phyloP scores from a whole-genome alignment of 768 basidiomycete species.

The Solioccasus polychromus region DNA sequence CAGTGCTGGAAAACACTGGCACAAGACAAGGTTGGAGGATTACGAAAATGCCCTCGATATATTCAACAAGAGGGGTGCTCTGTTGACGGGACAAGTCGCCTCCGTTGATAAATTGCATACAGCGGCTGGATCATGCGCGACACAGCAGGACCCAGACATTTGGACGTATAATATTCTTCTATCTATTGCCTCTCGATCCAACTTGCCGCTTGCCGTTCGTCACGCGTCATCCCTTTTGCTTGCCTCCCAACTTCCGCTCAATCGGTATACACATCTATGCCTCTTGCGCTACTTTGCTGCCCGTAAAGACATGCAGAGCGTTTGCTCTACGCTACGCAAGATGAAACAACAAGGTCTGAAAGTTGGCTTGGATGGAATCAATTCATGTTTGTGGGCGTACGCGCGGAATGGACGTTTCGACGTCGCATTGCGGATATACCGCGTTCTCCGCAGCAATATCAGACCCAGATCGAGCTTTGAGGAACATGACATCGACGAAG shows the following conservation, averaged over 20 bases:
- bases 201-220: conserved; percentile 39
- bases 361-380: conserved; percentile 64
- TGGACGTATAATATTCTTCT: conserved; percentile 69
- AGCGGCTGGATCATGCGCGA: neutral
- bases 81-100: conserved; percentile 12
- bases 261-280: conserved; percentile 59
- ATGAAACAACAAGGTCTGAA: conserved; percentile 51
- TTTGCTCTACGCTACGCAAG: conserved; percentile 53
- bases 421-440: conserved; percentile 60
- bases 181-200: conserved; percentile 56
- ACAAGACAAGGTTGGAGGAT: conserved; percentile 54
- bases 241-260: conserved; percentile 52
- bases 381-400: conserved; percentile 71
- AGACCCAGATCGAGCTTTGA: conserved; percentile 34
- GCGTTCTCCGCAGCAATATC: conserved; percentile 54
- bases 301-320: conserved; percentile 45
- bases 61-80: conserved; percentile 56
- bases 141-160: conserved; percentile 51
- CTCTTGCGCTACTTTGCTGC: conserved; percentile 55
- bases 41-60: conserved; percentile 59
- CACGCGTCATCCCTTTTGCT: conserved; percentile 55
- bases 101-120: conserved; percentile 10
- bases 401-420: conserved; percentile 50
- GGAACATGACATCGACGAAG: conserved; percentile 36
- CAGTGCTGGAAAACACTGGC: conserved; percentile 62